These are phyloP conservation scores for Petunia hybrid DNA, from an alignment of 305 asterid species.

Conservation along the genomic window DNA sequence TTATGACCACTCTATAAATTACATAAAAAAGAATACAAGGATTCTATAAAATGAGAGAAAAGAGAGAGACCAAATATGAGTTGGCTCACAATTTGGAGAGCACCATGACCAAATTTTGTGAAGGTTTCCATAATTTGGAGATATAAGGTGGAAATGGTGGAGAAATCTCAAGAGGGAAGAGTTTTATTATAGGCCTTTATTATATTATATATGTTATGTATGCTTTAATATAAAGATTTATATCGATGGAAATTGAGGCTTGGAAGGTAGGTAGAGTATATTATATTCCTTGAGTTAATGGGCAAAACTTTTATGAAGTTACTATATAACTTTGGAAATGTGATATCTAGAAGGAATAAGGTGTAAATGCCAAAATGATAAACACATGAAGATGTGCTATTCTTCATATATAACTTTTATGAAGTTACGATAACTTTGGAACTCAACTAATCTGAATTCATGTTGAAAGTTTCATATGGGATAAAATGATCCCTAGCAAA, in stretches of 20 bases:
- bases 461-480: not conserved
- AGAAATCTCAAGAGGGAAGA: not conserved
- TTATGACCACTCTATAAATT: not conserved
- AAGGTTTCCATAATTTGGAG: constrained; percentile 17
- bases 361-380: too few species aligned
- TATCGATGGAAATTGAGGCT: constrained; percentile 8
- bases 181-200: not conserved
- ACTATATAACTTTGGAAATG: not conserved
- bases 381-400: too few species aligned
- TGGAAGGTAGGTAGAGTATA: constrained; percentile 33
- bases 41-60: not conserved
- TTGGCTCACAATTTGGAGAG: not conserved
- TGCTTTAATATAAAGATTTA: not conserved
- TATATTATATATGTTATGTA: not conserved
- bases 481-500: too few species aligned
- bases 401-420: not conserved
- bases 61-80: not conserved
- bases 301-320: not conserved
- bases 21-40: too few species aligned
- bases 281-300: not conserved
- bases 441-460: not conserved
- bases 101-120: not conserved
- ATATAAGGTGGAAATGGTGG: not conserved
- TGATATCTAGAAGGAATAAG: not conserved
- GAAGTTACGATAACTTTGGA: not conserved